These are phyloP conservation scores for Sequoiadendron giganteum DNA, from an alignment of 75 land plant species.

Conservation along the genomic window DNA sequence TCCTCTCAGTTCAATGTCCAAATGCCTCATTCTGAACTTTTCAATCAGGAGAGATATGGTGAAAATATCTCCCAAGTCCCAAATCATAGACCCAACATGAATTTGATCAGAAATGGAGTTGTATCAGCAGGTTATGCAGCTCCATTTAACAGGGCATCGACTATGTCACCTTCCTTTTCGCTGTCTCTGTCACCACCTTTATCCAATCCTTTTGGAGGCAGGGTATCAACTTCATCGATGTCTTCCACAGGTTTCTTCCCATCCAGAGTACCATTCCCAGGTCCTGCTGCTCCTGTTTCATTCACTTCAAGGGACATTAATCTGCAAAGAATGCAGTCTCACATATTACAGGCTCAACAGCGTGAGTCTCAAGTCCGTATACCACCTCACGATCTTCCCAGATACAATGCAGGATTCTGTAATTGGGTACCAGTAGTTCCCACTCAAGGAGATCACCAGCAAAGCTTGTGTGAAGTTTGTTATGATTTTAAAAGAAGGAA, in stretches of 20 bases:
- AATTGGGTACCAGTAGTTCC: neutral
- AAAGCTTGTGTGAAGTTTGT: slow-evolving; percentile 20
- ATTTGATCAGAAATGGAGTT: slow-evolving; percentile 4
- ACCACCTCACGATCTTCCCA: neutral
- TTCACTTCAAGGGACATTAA: slow-evolving; percentile 4
- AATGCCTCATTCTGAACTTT: slow-evolving; percentile 6
- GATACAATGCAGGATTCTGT: neutral
- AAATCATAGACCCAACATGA: neutral
- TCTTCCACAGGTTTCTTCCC: slow-evolving; percentile 11
- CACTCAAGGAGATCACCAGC: neutral
- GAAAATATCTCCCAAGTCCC: neutral
- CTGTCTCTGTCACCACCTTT: neutral
- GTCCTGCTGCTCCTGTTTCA: neutral
- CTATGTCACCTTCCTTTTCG: slow-evolving; percentile 10
- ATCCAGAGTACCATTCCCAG: slow-evolving; percentile 7
- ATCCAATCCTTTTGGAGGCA: neutral
- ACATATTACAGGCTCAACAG: slow-evolving; percentile 9
- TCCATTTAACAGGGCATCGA: slow-evolving; percentile 8
- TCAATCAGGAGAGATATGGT: slow-evolving; percentile 13
- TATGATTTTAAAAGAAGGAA: slow-evolving; percentile 26
- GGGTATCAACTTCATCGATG: neutral
- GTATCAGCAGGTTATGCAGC: slow-evolving; percentile 7
- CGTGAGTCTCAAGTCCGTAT: neutral
- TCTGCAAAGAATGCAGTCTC: slow-evolving; percentile 16
- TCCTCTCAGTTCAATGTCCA: slow-evolving; percentile 9